phyloP scores from a whole-genome alignment of 1,284 basidiomycete genomes.

The Apiotrichum laibachii region DNA sequence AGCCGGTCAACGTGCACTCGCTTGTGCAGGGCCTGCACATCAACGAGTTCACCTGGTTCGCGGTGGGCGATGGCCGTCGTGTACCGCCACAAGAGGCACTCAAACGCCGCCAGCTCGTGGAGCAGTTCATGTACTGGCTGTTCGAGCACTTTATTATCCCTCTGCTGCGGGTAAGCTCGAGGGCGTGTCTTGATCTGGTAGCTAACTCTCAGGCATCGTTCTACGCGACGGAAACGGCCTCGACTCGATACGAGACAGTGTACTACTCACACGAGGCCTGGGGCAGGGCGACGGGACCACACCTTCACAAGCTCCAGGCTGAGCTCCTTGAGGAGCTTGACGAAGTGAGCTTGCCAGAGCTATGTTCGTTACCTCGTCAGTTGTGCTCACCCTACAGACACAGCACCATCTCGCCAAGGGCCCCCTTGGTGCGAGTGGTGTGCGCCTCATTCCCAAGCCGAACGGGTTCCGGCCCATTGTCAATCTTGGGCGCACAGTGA shows the following conservation, averaged over 20 bases:
- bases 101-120: conserved; percentile 71
- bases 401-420: conserved; percentile 11
- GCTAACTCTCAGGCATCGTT: conserved; percentile 69
- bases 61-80: conserved; percentile 27
- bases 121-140: conserved; percentile 89
- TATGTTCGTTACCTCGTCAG: background rate
- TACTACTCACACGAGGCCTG: conserved; percentile 97
- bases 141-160: conserved; percentile 81
- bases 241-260: conserved; percentile 77
- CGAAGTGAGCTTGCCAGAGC: conserved; percentile 26
- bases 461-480: conserved; percentile 92
- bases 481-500: conserved; percentile 67
- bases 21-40: conserved; percentile 74
- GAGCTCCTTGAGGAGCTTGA: conserved; percentile 42
- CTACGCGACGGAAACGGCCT: conserved; percentile 89
- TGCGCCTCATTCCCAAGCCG: conserved; percentile 89
- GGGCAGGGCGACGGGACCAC: conserved; percentile 74
- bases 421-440: conserved; percentile 54
- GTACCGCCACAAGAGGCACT: conserved; percentile 64
- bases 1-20: conserved; percentile 75
- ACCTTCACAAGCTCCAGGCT: conserved; percentile 65
- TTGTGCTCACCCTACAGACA: background rate
- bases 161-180: conserved; percentile 68
- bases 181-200: background rate
- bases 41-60: conserved; percentile 78